phyloP scores from a whole-genome alignment of 2,329 filamentous ascomycete genomes.

The Aureobasidium namibiae region DNA sequence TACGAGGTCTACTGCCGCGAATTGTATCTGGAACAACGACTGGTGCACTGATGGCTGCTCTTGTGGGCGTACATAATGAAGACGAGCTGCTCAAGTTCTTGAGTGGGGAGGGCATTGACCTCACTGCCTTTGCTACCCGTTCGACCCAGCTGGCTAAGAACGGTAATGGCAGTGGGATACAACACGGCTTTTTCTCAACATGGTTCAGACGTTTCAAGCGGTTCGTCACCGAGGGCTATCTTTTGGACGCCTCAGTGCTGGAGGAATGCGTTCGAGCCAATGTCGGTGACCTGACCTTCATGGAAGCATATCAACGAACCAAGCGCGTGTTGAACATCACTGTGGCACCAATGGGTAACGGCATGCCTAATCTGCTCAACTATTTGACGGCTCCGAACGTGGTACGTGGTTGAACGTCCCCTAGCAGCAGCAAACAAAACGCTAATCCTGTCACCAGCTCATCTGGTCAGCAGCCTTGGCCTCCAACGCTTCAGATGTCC shows the following conservation, averaged over 20 bases:
- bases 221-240: constrained; percentile 69
- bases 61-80: constrained; percentile 80
- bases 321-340: constrained; percentile 89
- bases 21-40: constrained; percentile 90
- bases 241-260: constrained; percentile 72
- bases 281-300: constrained; percentile 83
- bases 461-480: constrained; percentile 74
- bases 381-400: constrained; percentile 91
- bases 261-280: constrained; percentile 79
- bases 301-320: constrained; percentile 80
- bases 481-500: constrained; percentile 59
- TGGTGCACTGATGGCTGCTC: constrained; percentile 78
- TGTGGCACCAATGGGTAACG: constrained; percentile 64
- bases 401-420: constrained; percentile 46
- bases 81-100: constrained; percentile 73
- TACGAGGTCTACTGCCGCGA: constrained; percentile 71
- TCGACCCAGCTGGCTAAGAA: constrained; percentile 21
- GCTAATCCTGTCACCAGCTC: constrained; percentile 40
- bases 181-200: constrained; percentile 43
- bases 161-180: constrained; percentile 17
- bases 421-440: neutral
- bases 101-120: constrained; percentile 70
- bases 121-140: constrained; percentile 62
- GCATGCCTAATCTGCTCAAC: constrained; percentile 78
- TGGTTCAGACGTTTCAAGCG: constrained; percentile 58